Conservation (phyloP, 108 stramenopile species). For the Epithemia pelagica region DNA sequence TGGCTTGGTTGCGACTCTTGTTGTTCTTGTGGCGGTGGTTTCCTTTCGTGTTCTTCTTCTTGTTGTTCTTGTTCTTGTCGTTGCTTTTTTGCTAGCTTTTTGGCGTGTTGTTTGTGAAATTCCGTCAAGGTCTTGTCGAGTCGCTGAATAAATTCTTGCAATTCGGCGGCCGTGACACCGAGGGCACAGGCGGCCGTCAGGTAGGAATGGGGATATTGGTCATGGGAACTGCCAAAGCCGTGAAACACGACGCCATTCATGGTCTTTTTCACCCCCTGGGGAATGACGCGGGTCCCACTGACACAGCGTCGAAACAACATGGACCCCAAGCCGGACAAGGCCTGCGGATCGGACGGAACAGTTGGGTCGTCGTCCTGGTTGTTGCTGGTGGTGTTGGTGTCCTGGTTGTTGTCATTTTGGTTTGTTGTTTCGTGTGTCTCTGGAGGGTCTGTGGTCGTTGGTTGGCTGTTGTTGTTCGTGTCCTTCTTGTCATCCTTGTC, state of each 20-base stretch:
- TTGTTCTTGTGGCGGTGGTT: too few relatives aligned
- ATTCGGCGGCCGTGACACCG: conserved; percentile 68
- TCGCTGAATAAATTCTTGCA: conserved; percentile 80
- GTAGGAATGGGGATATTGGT: conserved; percentile 70
- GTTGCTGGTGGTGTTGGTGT: conserved; percentile 3
- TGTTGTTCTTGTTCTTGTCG: neutral
- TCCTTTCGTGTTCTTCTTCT: neutral
- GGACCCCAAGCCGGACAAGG: conserved; percentile 84
- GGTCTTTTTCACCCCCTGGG: conserved; percentile 39
- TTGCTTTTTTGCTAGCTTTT: neutral
- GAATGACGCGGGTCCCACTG: conserved; percentile 84
- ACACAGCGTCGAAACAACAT: conserved; percentile 98
- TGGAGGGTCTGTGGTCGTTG: too few relatives aligned
- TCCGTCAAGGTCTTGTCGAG: conserved; percentile 75
- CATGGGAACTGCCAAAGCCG: conserved; percentile 78
- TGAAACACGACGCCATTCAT: conserved; percentile 63
- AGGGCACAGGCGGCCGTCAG: conserved; percentile 94
- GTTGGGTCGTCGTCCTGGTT: neutral
- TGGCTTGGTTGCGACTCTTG: too few relatives aligned
- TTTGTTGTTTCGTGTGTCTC: too few relatives aligned
- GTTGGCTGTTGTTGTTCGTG: conserved; percentile 3
- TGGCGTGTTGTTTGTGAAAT: conserved; percentile 33
- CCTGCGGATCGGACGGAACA: conserved; percentile 18
- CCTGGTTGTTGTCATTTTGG: too few relatives aligned
- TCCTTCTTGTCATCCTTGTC: conserved; percentile 20